Evolutionary conservation across 2,329 filamentous ascomycete species (phyloP), one percentile per base, ranked within the genome.

Genomic region (Ophiostoma montium): DNA sequence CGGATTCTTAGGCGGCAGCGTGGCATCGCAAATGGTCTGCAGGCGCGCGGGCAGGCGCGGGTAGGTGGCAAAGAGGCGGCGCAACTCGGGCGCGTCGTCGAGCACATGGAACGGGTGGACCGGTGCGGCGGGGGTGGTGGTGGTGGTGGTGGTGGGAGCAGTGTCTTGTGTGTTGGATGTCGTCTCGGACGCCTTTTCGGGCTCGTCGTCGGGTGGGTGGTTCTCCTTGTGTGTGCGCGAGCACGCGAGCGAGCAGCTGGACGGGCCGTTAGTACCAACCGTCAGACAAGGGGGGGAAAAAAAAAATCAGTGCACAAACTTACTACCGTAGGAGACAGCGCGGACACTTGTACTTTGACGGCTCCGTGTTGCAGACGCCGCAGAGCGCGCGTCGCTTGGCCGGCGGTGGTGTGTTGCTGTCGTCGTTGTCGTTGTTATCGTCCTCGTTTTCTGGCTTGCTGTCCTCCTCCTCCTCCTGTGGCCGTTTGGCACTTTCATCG

Each of bases 311-410:
- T n/a, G n/a, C n/a, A 45, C 13, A 19, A 12, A 47, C 76, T 59
- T 65, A 82, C 78, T 78, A 81, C 53, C 72, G 71, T 19, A 74
- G 57, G 44, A 68, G 62, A 59, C 78, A 82, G 27, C 69, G 68
- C n/a, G 74, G 67, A 54, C 78, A 82, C 57, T 79, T 82, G 62
- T 82, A 82, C 60, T 78, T 81, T 30, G 67, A 68, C 18, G 70
- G 64, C 5, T 67, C 67, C 32, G 61, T 58, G 27, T 70, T 60
- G 59, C 78, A 82, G 31, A 79, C 65, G 5, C 70, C 69, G 56
- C 78, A 82, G 42, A 77, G 63, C 5, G 53, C 50, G 11, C 52
- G 53, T 6, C 47, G 49, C 41, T 56, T 56, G 41, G 49, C 35
- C 1, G 50, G 46, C 2, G 55, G 52, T n/a, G 36, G 38, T 52